Evolutionary conservation across 768 basidiomycete genomes (phyloP), one percentile per base, ranked within the genome.

Genomic region (Mycena leptocephala): DNA sequence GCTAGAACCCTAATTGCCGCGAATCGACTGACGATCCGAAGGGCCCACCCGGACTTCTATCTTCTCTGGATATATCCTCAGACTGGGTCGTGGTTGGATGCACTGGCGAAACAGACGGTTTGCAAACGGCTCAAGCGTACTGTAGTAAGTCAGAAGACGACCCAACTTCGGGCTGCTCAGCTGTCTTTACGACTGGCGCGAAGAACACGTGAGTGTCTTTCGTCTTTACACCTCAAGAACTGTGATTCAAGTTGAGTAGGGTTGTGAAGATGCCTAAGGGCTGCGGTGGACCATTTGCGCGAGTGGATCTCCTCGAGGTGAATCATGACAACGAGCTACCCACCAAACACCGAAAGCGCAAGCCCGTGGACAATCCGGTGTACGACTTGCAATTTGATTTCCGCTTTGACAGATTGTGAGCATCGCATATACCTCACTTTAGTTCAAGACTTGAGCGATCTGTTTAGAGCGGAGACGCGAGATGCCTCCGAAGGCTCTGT

Each of bases 351-450:
- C 55, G 55, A 56, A 26, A 56, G 24, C 55, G 55, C 55, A 56
- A 56, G 55, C 46, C 46, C 46, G 46, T 48, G 46, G 46, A 32
- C 24, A 56, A 56, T 32, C 55, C 55, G n/a, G 28, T 56, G n/a
- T 56, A 56, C 55, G 55, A 56, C 24, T 56, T 56, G 55, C 55
- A 56, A 26, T 56, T 56, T 56, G 55, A 56, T 56, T 56, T 56
- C 55, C n/a, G 28, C 55, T 56, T 56, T 32, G 24, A 56, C 55
- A 48, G 46, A 48, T 48, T 48, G 46, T 48, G 46, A 48, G 46
- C 46, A 48, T 48, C 46, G 46, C 46, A 48, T 48, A 48, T 48
- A 48, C 46, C 46, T 48, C 46, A 48, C 46, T 24, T 48, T 48
- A 48, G 46, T 48, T 48, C 46, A 48, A 48, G 46, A 48, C 46